These are phyloP conservation scores for Venturia aucupariae DNA, from an alignment of 2,329 filamentous ascomycete genomes.

Conservation along the genomic window DNA sequence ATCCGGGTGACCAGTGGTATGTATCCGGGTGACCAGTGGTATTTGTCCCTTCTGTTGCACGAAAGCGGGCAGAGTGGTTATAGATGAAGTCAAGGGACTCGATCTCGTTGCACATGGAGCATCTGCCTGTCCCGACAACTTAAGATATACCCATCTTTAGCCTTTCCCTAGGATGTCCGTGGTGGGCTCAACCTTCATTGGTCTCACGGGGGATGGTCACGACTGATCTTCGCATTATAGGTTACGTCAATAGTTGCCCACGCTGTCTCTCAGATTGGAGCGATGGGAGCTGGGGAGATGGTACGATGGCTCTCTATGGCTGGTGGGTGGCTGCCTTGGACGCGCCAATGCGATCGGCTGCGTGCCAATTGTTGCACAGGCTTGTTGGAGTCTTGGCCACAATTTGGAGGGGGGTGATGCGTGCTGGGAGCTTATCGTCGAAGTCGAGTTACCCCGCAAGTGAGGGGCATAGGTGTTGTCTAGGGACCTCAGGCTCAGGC, in stretches of 20 bases:
- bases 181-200: not conserved
- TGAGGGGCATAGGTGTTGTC: not conserved
- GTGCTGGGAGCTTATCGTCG: constrained; percentile 1
- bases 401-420: not conserved
- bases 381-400: not conserved
- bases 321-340: not conserved
- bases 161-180: not conserved
- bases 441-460: not conserved
- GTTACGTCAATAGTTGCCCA: constrained; percentile 2
- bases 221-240: not conserved
- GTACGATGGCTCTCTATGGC: not conserved
- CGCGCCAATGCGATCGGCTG: constrained; percentile 3
- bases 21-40: not conserved
- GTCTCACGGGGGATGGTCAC: too few relatives aligned
- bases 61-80: not conserved
- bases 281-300: not conserved
- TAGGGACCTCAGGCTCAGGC: too few relatives aligned
- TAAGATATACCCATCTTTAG: not conserved
- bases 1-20: not conserved
- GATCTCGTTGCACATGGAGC: not conserved
- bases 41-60: not conserved
- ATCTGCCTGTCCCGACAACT: not conserved
- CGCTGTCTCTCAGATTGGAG: not conserved
- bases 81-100: not conserved
- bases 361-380: not conserved